Evolutionary conservation across 805 yeast species (phyloP).

Genomic region (Yamadazyma philogaea): DNA sequence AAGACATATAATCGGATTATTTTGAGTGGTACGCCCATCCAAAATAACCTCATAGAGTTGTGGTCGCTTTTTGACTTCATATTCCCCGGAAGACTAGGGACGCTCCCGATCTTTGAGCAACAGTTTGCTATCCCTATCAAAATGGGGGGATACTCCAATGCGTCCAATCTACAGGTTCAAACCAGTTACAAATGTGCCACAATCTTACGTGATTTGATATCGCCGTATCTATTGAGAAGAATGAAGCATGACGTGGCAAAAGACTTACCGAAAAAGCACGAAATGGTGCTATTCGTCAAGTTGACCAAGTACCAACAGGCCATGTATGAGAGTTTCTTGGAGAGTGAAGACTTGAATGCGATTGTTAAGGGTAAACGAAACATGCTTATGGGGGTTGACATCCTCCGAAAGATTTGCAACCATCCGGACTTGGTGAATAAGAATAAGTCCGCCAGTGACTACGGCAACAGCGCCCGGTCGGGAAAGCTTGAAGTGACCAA

Average conservation of each 20-base stretch:
- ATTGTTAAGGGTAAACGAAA: constrained; percentile 75
- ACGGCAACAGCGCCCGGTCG: constrained; percentile 60
- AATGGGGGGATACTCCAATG: constrained; percentile 98
- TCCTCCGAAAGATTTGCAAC: constrained; percentile 87
- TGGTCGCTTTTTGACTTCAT: constrained; percentile 96
- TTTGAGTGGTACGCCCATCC: constrained; percentile 94
- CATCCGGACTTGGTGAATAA: constrained; percentile 77
- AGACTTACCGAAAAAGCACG: constrained; percentile 89
- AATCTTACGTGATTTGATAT: constrained; percentile 77
- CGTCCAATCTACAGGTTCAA: constrained; percentile 92
- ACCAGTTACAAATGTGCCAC: constrained; percentile 96
- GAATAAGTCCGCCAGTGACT: constrained; percentile 25
- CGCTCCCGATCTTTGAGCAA: constrained; percentile 88
- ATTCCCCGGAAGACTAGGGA: constrained; percentile 91
- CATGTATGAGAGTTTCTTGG: constrained; percentile 69
- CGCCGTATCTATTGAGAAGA: constrained; percentile 84
- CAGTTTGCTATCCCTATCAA: constrained; percentile 93
- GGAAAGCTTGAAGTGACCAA: constrained; percentile 91
- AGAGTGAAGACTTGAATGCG: constrained; percentile 69
- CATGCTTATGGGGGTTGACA: constrained; percentile 85
- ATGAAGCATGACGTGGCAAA: constrained; percentile 93
- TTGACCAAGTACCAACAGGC: constrained; percentile 73
- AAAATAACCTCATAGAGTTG: constrained; percentile 83
- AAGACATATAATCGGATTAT: constrained; percentile 84
- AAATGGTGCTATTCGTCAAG: constrained; percentile 89